Evolutionary conservation across 441 rosid genomes (phyloP), one percentile per base, ranked within the genome.

Genomic region (Mallotus japonicus): DNA sequence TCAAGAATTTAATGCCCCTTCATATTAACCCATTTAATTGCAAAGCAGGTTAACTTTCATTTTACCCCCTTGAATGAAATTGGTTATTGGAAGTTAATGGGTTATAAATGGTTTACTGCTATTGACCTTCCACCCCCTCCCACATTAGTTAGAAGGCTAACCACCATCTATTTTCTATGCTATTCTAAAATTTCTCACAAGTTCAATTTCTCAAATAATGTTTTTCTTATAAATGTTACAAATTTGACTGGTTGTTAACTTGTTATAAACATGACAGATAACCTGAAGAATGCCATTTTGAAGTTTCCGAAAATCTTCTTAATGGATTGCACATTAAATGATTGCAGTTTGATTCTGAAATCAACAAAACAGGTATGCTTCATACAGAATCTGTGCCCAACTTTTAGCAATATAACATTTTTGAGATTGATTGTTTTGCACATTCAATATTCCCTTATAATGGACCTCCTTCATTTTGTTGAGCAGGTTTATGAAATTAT

Each of bases 281-380:
- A 80, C 69, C 73, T 73, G 69, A 85, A 75, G 73, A 80, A 73
- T 75, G 82, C 65, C 65, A 64, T 62, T 73, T 67, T 67, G 74
- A 89, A 81, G 77, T 67, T 78, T 73, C 98, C 98, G 59, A 81
- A 79, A 24, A 85, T 95, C 83, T 95, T 85, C 86, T 70, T 88
- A 77, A 87, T 95, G 91, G 97, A 92, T 80, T 95, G 99, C 87
- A 88, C 92, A 62, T 76, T 89, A 86, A 95, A 91, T 73, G 99
- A 95, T 75, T 95, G 99, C 88, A 87, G 89, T 83, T 82, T 80
- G 59, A 89, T 89, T 72, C 78, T 93, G 59, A 87, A 84, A 74
- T 85, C 95, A 66, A 63, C 83, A 51, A 77, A 83, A 76, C 88
- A 87, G 98, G 99, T 93, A 74, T 65, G 71, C 40, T 49, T 79